Conservation (phyloP, 768 basidiomycete genomes). For the Phanerodontia chrysosporium region DNA sequence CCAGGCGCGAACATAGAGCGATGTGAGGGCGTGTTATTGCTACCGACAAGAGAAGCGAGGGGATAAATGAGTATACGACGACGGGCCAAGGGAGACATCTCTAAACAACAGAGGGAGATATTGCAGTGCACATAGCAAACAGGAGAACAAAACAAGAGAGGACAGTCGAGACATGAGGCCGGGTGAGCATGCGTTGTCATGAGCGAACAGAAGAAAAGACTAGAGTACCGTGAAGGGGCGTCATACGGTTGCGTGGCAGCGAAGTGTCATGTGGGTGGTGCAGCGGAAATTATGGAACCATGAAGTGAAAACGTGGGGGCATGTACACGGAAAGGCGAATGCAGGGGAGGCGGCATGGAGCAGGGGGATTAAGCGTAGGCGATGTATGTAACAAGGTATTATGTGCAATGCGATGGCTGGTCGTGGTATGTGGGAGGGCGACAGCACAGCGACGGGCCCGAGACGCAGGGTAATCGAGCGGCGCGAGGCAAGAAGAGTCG, state of each 20-base stretch:
- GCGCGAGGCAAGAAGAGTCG: slow-evolving; percentile 9
- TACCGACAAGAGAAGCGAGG: slow-evolving; percentile 2
- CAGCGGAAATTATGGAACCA: background rate
- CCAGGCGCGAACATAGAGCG: slow-evolving; percentile 7
- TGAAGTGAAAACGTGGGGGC: background rate
- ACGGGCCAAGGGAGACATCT: background rate
- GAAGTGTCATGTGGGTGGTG: slow-evolving; percentile 6
- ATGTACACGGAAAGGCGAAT: slow-evolving; percentile 1
- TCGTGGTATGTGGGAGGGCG: background rate
- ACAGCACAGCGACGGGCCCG: background rate
- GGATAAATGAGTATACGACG: background rate
- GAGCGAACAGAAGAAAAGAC: background rate
- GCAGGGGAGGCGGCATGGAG: background rate
- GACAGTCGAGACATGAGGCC: background rate
- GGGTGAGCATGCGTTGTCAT: background rate
- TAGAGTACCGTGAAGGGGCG: background rate
- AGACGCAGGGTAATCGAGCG: background rate
- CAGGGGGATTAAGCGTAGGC: slow-evolving; percentile 1
- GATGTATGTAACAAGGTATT: background rate
- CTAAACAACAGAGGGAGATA: slow-evolving; percentile 5
- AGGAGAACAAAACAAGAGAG: slow-evolving; percentile 2
- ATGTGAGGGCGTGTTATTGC: slow-evolving; percentile 2
- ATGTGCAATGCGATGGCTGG: background rate
- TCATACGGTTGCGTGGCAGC: background rate
- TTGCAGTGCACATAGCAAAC: slow-evolving; percentile 3